These are phyloP conservation scores for Wallacemonas sp. DNA, from an alignment of 208 protist species.

Conservation along the genomic window DNA sequence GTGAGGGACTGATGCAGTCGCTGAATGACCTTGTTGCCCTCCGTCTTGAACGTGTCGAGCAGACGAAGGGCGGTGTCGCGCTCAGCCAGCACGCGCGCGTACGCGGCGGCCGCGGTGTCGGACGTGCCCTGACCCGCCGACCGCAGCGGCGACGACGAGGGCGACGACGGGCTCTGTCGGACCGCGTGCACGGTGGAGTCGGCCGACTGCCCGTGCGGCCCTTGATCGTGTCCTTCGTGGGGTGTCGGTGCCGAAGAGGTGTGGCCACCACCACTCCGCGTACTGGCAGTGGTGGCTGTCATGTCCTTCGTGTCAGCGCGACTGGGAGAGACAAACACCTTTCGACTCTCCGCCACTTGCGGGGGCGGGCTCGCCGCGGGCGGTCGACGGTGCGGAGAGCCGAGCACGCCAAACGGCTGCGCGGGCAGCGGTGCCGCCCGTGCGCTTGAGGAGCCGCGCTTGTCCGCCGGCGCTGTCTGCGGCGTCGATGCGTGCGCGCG, in stretches of 20 bases:
- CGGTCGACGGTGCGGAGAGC: slow-evolving; percentile 1
- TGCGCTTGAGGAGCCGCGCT: too few species aligned
- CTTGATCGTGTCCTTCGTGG: too few species aligned
- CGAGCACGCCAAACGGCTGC: slow-evolving; percentile 8
- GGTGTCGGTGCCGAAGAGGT: too few species aligned
- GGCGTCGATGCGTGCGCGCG: background rate
- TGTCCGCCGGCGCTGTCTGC: background rate
- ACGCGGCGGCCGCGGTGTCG: slow-evolving; percentile 8
- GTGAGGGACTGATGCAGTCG: slow-evolving; percentile 43
- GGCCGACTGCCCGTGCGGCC: background rate
- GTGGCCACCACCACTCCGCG: too few species aligned
- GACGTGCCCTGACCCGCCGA: too few species aligned
- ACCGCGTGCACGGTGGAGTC: background rate
- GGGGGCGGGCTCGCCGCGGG: slow-evolving; percentile 19
- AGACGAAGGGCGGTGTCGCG: slow-evolving; percentile 45
- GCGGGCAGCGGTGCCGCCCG: background rate
- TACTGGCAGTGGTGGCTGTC: background rate
- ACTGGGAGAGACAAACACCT: slow-evolving; percentile 32
- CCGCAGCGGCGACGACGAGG: slow-evolving; percentile 2
- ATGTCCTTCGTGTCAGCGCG: background rate
- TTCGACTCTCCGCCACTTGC: slow-evolving; percentile 26
- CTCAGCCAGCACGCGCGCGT: slow-evolving; percentile 38
- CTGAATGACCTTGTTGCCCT: slow-evolving; percentile 54
- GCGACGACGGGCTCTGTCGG: background rate
- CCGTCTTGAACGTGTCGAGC: slow-evolving; percentile 44